Base-by-base conservation (phyloP, 345 rosid species). In the Brassica cretica region DNA sequence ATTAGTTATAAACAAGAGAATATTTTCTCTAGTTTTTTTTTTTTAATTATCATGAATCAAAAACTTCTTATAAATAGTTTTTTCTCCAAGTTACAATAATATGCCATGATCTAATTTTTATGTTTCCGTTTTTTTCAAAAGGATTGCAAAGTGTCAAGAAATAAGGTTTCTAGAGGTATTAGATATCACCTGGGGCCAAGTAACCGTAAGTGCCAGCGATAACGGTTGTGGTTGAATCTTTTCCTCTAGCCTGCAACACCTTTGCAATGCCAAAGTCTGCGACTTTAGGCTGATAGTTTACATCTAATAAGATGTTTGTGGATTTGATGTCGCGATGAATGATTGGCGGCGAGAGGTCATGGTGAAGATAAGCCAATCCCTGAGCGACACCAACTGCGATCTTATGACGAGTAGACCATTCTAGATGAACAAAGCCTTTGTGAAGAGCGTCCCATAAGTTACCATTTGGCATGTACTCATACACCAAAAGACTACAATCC, bases 241-340 rank as follows among this genome's bases (percentile, higher is more conserved):
- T 90, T 11, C 93, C 92, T 80, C 92, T 82, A 9, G 95, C 96
- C 70, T 88, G 93, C 84, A 92, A 80, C 58, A 92, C 97, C 83
- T 94, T 94, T 85, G 98, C 98, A 71, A 92, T 86, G 68, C 97
- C 98, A 27, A 94, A 94, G 73, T 94, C 97, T 37, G 98, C 98
- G 58, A 94, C 90, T 78, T 92, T 92, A 21, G 98, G 92, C 84
- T 86, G 90, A 82, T 82, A 88, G 68, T 90, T 84, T 25, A 85
- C 80, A 74, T 94, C 97, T 1, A 94, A 81, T 24, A 94, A 81
- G 78, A 94, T 86, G 80, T 94, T 94, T 77, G 97, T 89, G 0
- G 98, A 87, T 81, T 94, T 94, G 81, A 94, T 89, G 82, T 94
- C 98, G 67, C 98, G 83, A 82, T 94, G 98, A 75, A 94, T 88